Conservation (phyloP, 2,329 filamentous ascomycete species). For the Colletotrichum spinosum region DNA sequence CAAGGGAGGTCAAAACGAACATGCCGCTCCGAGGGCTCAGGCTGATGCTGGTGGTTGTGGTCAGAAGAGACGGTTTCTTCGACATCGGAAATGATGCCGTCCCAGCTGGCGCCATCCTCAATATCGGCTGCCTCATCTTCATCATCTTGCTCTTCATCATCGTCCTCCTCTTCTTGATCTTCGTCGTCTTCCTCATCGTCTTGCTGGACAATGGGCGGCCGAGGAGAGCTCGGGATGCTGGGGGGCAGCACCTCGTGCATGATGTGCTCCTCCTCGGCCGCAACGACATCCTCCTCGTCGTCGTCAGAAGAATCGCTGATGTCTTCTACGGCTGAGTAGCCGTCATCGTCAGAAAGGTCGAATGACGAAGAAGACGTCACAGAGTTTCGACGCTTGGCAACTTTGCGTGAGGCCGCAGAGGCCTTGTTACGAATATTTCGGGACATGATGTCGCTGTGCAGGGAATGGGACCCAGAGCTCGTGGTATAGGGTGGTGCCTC, state of each 20-base stretch:
- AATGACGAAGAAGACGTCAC: constrained; percentile 67
- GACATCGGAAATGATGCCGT: constrained; percentile 63
- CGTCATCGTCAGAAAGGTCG: constrained; percentile 74
- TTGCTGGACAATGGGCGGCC: constrained; percentile 53
- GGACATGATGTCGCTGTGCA: constrained; percentile 55
- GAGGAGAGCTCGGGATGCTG: constrained; percentile 58
- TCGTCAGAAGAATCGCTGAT: constrained; percentile 83
- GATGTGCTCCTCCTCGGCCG: constrained; percentile 83
- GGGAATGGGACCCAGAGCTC: constrained; percentile 13
- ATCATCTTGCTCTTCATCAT: constrained; percentile 53
- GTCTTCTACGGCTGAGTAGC: constrained; percentile 81
- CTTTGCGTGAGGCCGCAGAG: constrained; percentile 56
- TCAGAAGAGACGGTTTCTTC: constrained; percentile 59
- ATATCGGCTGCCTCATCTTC: constrained; percentile 50
- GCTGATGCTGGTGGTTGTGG: constrained; percentile 47
- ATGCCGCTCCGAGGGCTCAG: constrained; percentile 63
- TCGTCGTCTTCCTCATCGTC: constrained; percentile 48
- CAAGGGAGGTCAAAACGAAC: constrained; percentile 79
- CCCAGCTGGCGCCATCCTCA: constrained; percentile 65
- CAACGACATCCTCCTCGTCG: constrained; percentile 81
- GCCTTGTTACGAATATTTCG: constrained; percentile 65
- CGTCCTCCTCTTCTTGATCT: constrained; percentile 53
- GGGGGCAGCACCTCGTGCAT: constrained; percentile 54
- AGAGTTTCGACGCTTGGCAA: constrained; percentile 60
- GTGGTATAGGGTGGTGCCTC: constrained; percentile 36